Base-by-base conservation (phyloP, 2,329 filamentous ascomycete species). In the Pseudocercospora eumusae region DNA sequence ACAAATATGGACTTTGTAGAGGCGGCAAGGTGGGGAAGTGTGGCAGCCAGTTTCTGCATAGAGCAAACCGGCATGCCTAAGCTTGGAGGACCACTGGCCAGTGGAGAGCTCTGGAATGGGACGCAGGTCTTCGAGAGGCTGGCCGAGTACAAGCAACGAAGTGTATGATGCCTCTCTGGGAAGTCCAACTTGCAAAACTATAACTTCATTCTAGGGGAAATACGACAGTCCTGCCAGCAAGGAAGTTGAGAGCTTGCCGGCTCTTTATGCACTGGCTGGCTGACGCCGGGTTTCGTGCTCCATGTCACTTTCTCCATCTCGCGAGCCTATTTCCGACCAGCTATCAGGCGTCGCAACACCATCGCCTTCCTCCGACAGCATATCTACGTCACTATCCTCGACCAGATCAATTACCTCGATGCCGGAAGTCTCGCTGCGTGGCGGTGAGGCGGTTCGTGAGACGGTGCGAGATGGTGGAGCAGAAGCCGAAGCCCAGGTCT, bases 41-140 rank as follows among this genome's bases (percentile, higher is more conserved):
- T 98, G 5, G 89, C 92, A 1, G 93, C 95, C 7, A 93, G 92
- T 71, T 95, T 96, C 75, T 91, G 91, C 15, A 96, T 99, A 70
- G 93, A 99, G 77, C 95, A 99, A 75, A 87, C 96, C 57, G 93
- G 95, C 0, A 85, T 96, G 75, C 93, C 93, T 0, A 74, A 75
- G 0, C 71, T 92, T 21, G 57, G 4, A 40, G 71, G 70, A 57
- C 67, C 49, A 31, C 6, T 31, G 20, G 73, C 9, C 72, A 71
- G 15, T 40, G 11, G 49, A 50, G 81, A 83, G 69, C 73, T 65
- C 28, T 84, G 82, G 82, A 84, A 84, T 65, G 78, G 76, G 13
- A 74, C 75, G n/a, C 64, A 66, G 55, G 79, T 80, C 52, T 64
- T 72, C 54, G 74, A 80, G 31, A 75, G 81, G 60, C 63, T 82